phyloP scores from a whole-genome alignment of 768 basidiomycete genomes.

The Hypholoma fasciculare region DNA sequence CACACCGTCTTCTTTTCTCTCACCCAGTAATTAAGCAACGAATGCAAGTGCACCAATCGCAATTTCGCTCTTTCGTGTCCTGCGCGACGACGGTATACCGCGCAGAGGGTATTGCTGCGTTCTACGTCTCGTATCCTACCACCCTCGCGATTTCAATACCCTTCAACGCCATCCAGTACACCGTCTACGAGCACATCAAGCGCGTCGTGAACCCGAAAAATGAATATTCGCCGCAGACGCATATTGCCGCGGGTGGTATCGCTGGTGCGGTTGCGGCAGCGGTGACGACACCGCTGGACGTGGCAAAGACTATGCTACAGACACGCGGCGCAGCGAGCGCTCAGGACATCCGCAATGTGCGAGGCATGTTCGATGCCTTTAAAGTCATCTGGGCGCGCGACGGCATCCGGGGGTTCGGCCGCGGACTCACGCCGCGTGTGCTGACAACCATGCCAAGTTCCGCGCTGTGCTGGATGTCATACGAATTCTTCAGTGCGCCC shows the following conservation, averaged over 20 bases:
- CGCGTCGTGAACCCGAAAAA: slow-evolving; percentile 80
- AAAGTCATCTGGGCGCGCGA: slow-evolving; percentile 86
- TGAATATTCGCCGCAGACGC: slow-evolving; percentile 90
- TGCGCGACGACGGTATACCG: slow-evolving; percentile 85
- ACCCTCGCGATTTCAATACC: slow-evolving; percentile 96
- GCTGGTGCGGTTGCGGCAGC: slow-evolving; percentile 95
- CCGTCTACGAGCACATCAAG: slow-evolving; percentile 94
- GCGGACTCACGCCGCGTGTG: slow-evolving; percentile 89
- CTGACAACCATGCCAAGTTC: slow-evolving; percentile 97
- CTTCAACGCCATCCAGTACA: slow-evolving; percentile 97
- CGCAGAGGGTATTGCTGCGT: slow-evolving; percentile 84
- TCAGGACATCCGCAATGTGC: slow-evolving; percentile 76
- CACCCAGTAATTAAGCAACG: slow-evolving; percentile 94
- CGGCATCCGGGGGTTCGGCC: slow-evolving; percentile 79
- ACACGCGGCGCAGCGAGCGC: slow-evolving; percentile 92
- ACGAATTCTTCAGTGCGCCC: slow-evolving; percentile 94
- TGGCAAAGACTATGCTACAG: slow-evolving; percentile 96
- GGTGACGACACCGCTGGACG: slow-evolving; percentile 95
- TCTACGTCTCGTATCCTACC: slow-evolving; percentile 99
- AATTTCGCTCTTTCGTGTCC: slow-evolving; percentile 84
- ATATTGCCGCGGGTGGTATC: slow-evolving; percentile 88
- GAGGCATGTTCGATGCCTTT: slow-evolving; percentile 87
- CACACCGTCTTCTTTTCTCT: slow-evolving; percentile 5
- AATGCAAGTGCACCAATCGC: slow-evolving; percentile 96
- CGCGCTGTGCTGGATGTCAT: slow-evolving; percentile 95